These are phyloP conservation scores for Byssochlamys sp. DNA, from an alignment of 2,329 filamentous ascomycete genomes.

Conservation along the genomic window DNA sequence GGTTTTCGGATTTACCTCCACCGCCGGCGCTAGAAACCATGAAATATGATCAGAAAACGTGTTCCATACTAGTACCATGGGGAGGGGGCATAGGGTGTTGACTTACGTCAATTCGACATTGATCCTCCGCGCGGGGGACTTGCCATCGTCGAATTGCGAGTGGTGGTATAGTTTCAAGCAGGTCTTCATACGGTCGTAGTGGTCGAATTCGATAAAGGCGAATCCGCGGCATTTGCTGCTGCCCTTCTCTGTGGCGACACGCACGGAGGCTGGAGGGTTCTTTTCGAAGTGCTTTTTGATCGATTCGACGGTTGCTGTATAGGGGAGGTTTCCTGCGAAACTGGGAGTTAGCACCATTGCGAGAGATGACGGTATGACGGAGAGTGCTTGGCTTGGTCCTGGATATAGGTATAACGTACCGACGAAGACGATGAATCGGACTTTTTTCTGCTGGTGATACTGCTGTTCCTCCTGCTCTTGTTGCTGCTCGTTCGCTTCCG, in stretches of 20 bases:
- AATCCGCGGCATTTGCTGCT: conserved; percentile 61
- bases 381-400: not conserved
- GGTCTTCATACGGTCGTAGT: conserved; percentile 82
- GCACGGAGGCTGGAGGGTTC: conserved; percentile 59
- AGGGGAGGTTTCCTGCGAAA: conserved; percentile 70
- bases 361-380: not conserved
- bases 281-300: conserved; percentile 69
- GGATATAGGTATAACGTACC: conserved; percentile 37
- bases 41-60: conserved; percentile 6
- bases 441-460: conserved; percentile 26
- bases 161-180: conserved; percentile 88
- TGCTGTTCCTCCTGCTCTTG: conserved; percentile 1
- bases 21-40: conserved; percentile 54
- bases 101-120: conserved; percentile 84
- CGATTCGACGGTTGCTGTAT: conserved; percentile 60
- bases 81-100: not conserved
- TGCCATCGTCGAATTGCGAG: conserved; percentile 57
- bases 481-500: conserved; percentile 9
- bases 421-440: conserved; percentile 69
- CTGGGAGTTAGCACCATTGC: conserved; percentile 8
- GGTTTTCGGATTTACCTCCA: conserved; percentile 66
- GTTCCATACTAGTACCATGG: conserved; percentile 2
- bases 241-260: conserved; percentile 60
- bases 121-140: conserved; percentile 58
- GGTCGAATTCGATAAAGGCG: conserved; percentile 81